Percentiles rank a stretch among this genome's conserved stretches.
These are phyloP conservation scores for Rostrohypoxylon terebratum DNA, from an alignment of 495 filamentous ascomycete species.

Conservation along the genomic window DNA sequence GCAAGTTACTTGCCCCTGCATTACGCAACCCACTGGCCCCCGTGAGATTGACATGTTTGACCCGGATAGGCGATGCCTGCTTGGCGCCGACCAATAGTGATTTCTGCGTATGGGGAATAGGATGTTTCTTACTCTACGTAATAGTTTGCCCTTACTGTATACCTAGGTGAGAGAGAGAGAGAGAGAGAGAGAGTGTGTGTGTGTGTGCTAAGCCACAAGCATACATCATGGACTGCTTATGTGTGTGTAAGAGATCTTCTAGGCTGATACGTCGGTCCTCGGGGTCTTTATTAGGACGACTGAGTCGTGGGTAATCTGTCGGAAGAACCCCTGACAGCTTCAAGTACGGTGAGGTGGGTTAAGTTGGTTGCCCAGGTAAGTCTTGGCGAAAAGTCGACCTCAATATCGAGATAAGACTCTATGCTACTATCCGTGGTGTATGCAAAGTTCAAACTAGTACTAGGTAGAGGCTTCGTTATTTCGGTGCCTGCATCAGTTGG, in stretches of 20 bases:
- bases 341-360: conserved; percentile 19
- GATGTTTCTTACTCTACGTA: conserved; percentile 32
- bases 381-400: conserved; percentile 35
- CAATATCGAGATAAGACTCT: conserved; percentile 26
- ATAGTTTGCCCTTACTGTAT: conserved; percentile 14
- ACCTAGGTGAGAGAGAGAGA: too few relatives aligned
- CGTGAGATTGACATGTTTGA: conserved; percentile 41
- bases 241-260: background rate
- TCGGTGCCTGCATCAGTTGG: conserved; percentile 12
- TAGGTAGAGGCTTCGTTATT: conserved; percentile 9
- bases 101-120: conserved; percentile 12
- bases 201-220: conserved; percentile 30
- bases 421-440: background rate
- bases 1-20: conserved; percentile 45
- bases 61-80: conserved; percentile 49
- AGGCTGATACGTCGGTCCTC: conserved; percentile 1
- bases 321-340: conserved; percentile 8
- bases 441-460: conserved; percentile 7
- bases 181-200: too few relatives aligned
- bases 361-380: conserved; percentile 17
- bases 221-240: conserved; percentile 17
- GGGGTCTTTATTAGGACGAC: conserved; percentile 15
- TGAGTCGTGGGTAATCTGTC: conserved; percentile 10
- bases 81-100: conserved; percentile 44
- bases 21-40: conserved; percentile 50